phyloP scores from a whole-genome alignment of 2,329 filamentous ascomycete genomes.

The Verticillium tricorpus region DNA sequence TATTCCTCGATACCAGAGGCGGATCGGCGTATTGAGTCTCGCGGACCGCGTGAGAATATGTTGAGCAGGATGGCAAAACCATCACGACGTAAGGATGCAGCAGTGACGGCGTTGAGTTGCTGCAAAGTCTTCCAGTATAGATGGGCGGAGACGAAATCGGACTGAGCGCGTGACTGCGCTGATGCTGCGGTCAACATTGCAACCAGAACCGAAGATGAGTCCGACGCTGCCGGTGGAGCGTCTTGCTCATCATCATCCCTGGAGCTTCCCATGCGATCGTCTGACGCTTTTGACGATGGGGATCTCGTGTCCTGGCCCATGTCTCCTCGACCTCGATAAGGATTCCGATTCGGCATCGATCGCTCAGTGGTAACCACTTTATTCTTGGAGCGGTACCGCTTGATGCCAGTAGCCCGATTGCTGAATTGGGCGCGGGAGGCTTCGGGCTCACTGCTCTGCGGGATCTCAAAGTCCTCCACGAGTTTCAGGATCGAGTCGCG shows the following conservation, averaged over 20 bases:
- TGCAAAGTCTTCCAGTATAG: slow-evolving; percentile 81
- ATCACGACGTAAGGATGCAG: slow-evolving; percentile 57
- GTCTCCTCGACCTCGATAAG: slow-evolving; percentile 40
- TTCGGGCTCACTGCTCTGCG: slow-evolving; percentile 58
- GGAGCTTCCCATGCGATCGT: background rate
- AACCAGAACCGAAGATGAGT: slow-evolving; percentile 45
- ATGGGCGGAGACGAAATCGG: slow-evolving; percentile 79
- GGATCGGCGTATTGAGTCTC: slow-evolving; percentile 65
- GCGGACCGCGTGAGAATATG: slow-evolving; percentile 68
- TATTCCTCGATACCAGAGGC: slow-evolving; percentile 72
- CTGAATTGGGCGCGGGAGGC: slow-evolving; percentile 61
- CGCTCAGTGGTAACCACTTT: slow-evolving; percentile 47
- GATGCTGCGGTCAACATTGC: slow-evolving; percentile 74
- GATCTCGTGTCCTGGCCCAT: background rate
- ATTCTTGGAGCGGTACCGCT: slow-evolving; percentile 57
- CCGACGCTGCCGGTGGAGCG: slow-evolving; percentile 11
- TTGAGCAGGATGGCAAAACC: slow-evolving; percentile 68
- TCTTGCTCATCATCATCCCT: background rate
- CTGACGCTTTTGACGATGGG: background rate
- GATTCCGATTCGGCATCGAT: slow-evolving; percentile 53
- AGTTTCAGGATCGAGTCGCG: slow-evolving; percentile 77
- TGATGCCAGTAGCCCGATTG: slow-evolving; percentile 61
- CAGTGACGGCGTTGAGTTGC: slow-evolving; percentile 61
- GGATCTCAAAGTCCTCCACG: slow-evolving; percentile 78
- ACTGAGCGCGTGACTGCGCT: slow-evolving; percentile 69